Evolutionary conservation across 2,329 filamentous ascomycete genomes (phyloP).

Genomic region (Pestalotiopsis sp.): DNA sequence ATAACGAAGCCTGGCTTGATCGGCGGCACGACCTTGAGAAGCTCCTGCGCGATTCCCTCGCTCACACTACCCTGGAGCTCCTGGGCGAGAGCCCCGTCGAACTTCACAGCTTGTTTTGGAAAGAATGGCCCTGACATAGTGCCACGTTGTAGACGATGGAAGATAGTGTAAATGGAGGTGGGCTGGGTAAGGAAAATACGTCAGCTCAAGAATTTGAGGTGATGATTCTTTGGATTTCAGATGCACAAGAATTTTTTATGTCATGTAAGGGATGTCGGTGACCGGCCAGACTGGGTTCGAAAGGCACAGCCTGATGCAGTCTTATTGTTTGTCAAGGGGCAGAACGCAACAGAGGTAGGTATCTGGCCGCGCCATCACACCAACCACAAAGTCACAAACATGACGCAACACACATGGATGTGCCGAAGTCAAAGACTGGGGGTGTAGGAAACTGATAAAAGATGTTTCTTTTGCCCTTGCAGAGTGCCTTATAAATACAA

Average conservation of each 20-base stretch:
- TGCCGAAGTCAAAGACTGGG: too few relatives aligned
- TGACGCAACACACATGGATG: background rate
- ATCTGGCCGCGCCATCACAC: background rate
- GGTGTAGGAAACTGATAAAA: background rate
- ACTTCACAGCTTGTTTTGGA: constrained; percentile 11
- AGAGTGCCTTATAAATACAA: too few relatives aligned
- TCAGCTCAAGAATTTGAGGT: background rate
- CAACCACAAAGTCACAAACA: background rate
- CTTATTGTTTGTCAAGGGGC: too few relatives aligned
- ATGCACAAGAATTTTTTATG: background rate
- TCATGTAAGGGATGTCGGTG: background rate
- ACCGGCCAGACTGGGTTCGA: background rate
- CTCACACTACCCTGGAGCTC: constrained; percentile 17
- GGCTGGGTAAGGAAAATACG: background rate
- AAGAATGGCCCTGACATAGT: constrained; percentile 4
- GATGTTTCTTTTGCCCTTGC: background rate
- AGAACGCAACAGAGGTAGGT: too few relatives aligned
- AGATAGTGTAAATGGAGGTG: background rate
- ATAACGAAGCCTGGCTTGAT: constrained; percentile 10
- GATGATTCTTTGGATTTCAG: background rate
- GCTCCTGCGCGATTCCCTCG: constrained; percentile 14
- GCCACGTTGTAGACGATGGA: background rate
- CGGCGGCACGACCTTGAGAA: constrained; percentile 13
- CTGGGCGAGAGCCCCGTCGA: constrained; percentile 15
- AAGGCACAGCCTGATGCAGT: too few relatives aligned